Percentiles rank a stretch among this genome's conserved stretches.
These are phyloP conservation scores for Diaporthe ilicicola DNA, from an alignment of 2,329 filamentous ascomycete species.

Conservation along the genomic window DNA sequence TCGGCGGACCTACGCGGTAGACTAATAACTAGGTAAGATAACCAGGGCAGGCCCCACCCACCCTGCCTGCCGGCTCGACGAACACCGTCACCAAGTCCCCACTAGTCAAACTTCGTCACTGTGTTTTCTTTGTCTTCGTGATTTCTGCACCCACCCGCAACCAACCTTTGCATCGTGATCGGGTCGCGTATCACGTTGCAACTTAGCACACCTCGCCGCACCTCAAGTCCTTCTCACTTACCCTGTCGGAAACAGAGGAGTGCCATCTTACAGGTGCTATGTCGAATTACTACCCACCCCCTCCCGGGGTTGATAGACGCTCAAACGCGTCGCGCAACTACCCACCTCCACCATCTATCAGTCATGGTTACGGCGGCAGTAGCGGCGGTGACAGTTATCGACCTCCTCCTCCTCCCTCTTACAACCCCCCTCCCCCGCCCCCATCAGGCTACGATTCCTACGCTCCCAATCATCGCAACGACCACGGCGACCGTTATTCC, in stretches of 20 bases:
- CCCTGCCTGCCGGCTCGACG: neutral
- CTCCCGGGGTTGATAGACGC: conserved; percentile 31
- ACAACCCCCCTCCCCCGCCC: conserved; percentile 25
- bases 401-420: conserved; percentile 27
- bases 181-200: conserved; percentile 17
- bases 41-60: neutral
- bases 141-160: conserved; percentile 2
- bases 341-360: conserved; percentile 7
- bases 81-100: neutral
- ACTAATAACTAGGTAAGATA: too few relatives aligned
- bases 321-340: conserved; percentile 24
- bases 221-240: neutral
- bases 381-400: conserved; percentile 24
- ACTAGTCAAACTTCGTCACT: conserved; percentile 5
- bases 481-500: conserved; percentile 28
- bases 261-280: neutral
- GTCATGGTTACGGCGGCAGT: conserved; percentile 9
- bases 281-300: conserved; percentile 33
- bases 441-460: conserved; percentile 32
- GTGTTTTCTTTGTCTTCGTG: neutral
- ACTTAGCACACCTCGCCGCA: neutral
- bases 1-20: too few relatives aligned
- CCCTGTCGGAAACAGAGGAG: neutral
- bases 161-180: conserved; percentile 8
- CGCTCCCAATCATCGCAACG: conserved; percentile 6